Evolutionary conservation across 2,329 filamentous ascomycete species (phyloP), one percentile per base, ranked within the genome.

Genomic region (Zasmidium angulare): DNA sequence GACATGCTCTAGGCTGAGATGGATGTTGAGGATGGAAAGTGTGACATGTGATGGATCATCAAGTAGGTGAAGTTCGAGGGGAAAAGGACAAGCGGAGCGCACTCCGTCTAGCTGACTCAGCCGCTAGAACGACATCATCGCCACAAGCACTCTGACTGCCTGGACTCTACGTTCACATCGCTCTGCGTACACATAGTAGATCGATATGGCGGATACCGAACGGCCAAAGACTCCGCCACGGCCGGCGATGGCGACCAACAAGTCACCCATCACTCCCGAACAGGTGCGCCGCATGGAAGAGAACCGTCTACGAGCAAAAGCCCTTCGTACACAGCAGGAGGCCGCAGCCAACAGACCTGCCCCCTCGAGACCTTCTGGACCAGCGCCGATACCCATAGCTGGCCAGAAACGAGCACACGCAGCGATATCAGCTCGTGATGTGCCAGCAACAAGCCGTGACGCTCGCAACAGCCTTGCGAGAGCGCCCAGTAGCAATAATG

Each of bases 231-330:
- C 82, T 66, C 81, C 83, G 64, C 78, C 79, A 54, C 64, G 76
- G 63, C 65, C 75, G 60, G 69, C 75, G 57, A 62, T 77, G 22
- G 77, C 78, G 31, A 79, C 31, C 71, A 74, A 43, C 75, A 57
- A 58, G 21, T 60, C 78, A 22, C 80, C 82, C 40, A 76, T 85
- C 31, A 87, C 84, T 1, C 83, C 85, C 10, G 85, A 87, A 68
- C 84, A 86, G 71, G 79, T 85, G 50, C 80, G 83, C 52, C 79
- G 79, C 64, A 85, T 86, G 73, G 93, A 97, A 85, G 87, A 93
- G 74, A 93, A 88, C 68, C 86, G 93, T 20, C 84, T 97, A 26
- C 90, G 87, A 76, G 91, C 95, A 56, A 98, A 97, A 82, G 93
- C 92, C 1, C 81, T 93, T 19, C 89, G 90, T 59, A 86, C 90